Conservation (phyloP, 108 stramenopile species). For the Craspedostauros australis region DNA sequence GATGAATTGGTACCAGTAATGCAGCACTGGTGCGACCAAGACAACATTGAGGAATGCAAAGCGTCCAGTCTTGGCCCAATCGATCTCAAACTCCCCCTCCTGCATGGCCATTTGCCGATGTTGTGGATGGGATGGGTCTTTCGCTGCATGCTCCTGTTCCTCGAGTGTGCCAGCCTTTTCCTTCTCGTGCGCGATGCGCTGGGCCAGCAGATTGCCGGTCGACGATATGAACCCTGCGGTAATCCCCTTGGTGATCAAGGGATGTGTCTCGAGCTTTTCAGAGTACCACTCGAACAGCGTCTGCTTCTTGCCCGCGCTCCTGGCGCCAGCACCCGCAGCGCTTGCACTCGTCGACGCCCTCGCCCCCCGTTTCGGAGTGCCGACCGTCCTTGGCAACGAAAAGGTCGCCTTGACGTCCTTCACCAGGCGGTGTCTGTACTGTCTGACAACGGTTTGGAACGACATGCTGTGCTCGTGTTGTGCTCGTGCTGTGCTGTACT, state of each 20-base stretch:
- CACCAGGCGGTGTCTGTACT: no score
- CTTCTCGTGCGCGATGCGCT: constrained; percentile 9
- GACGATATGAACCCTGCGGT: constrained; percentile 65
- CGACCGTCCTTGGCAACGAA: no score
- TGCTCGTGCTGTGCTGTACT: no score
- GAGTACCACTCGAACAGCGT: constrained; percentile 53
- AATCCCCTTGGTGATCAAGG: constrained; percentile 66
- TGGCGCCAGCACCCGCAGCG: no score
- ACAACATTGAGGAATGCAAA: constrained; percentile 63
- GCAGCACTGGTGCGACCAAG: constrained; percentile 75
- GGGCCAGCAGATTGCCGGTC: constrained; percentile 41
- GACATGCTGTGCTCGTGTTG: no score
- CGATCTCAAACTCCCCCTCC: constrained; percentile 8
- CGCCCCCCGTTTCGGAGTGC: no score
- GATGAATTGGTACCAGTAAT: constrained; percentile 64
- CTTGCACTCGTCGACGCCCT: no score
- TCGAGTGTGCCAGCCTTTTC: background rate
- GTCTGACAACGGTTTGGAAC: no score
- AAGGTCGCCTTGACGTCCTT: no score
- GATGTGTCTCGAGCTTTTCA: constrained; percentile 59
- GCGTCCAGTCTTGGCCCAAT: constrained; percentile 45
- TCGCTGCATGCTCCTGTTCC: background rate
- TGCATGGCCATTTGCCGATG: background rate
- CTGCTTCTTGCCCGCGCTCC: no score
- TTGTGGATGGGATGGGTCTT: background rate